These are phyloP conservation scores for Yamadazyma sp. DNA, from an alignment of 1,139 yeast species.

Conservation along the genomic window DNA sequence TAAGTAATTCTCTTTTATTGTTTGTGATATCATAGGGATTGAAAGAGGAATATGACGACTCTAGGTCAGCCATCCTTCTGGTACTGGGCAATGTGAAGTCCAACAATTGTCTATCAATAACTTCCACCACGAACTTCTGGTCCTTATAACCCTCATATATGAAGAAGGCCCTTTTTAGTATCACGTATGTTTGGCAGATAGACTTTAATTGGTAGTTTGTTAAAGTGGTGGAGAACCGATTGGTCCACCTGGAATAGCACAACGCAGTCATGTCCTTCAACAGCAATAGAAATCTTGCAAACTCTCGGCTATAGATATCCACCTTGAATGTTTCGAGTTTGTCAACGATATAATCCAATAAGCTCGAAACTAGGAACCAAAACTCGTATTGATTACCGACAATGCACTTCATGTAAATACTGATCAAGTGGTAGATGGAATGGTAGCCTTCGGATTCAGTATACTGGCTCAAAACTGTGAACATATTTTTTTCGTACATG, in stretches of 20 bases:
- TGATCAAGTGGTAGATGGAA: slow-evolving; percentile 29
- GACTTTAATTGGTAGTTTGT: slow-evolving; percentile 17
- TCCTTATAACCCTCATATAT: slow-evolving; percentile 40
- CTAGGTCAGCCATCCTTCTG: slow-evolving; percentile 9
- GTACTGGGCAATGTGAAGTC: slow-evolving; percentile 20
- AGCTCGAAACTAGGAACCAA: slow-evolving; percentile 29
- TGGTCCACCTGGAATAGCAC: slow-evolving; percentile 11
- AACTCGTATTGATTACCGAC: slow-evolving; percentile 20
- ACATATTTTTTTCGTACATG: slow-evolving; percentile 22
- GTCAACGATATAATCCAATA: slow-evolving; percentile 23
- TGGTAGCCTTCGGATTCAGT: slow-evolving; percentile 22
- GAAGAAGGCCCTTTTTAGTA: slow-evolving; percentile 17
- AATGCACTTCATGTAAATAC: slow-evolving; percentile 30
- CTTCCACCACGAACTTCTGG: slow-evolving; percentile 14
- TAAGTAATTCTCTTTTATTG: slow-evolving; percentile 12
- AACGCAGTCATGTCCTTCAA: slow-evolving; percentile 20
- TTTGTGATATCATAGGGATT: slow-evolving; percentile 11
- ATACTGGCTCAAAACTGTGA: slow-evolving; percentile 24
- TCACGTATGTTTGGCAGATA: slow-evolving; percentile 13
- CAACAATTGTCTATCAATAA: slow-evolving; percentile 13
- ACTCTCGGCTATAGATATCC: slow-evolving; percentile 18
- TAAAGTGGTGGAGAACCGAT: slow-evolving; percentile 11
- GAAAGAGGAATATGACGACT: slow-evolving; percentile 13
- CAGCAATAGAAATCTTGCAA: slow-evolving; percentile 23
- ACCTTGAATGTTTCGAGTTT: slow-evolving; percentile 21